phyloP scores from a whole-genome alignment of 352 stramenopile species.

The Globisporangium okanoganense region DNA sequence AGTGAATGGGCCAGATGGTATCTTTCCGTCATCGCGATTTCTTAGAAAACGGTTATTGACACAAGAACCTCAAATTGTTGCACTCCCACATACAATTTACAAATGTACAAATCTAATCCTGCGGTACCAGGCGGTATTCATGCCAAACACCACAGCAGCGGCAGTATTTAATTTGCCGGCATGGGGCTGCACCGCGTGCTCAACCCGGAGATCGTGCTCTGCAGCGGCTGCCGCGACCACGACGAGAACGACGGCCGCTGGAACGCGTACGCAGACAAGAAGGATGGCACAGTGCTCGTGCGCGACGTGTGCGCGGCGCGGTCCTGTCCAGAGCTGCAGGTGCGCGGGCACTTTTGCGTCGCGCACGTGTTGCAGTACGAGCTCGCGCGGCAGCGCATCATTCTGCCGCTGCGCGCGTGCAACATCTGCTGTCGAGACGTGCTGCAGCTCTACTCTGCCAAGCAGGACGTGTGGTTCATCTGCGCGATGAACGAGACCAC shows the following conservation, averaged over 20 bases:
- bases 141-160: too few relatives aligned
- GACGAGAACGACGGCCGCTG: conserved; percentile 28
- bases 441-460: conserved; percentile 39
- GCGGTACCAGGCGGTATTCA: too few relatives aligned
- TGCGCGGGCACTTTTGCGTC: conserved; percentile 50
- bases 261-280: conserved; percentile 23
- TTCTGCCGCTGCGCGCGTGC: conserved; percentile 42
- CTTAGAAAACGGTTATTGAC: too few relatives aligned
- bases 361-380: conserved; percentile 49
- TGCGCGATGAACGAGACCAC: conserved; percentile 24
- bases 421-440: conserved; percentile 44
- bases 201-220: conserved; percentile 60
- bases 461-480: conserved; percentile 63
- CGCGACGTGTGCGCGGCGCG: conserved; percentile 55
- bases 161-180: background rate
- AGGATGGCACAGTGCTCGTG: conserved; percentile 37
- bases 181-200: conserved; percentile 45
- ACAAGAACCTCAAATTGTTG: too few relatives aligned
- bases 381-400: conserved; percentile 38
- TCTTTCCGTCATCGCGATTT: too few relatives aligned
- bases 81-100: too few relatives aligned
- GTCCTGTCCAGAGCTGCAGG: conserved; percentile 44
- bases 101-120: too few relatives aligned
- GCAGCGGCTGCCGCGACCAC: conserved; percentile 34
- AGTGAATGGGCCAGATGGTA: too few relatives aligned